Evolutionary conservation across 2,329 filamentous ascomycete genomes (phyloP), one percentile per base, ranked within the genome.

Genomic region (Penicillium sp.): DNA sequence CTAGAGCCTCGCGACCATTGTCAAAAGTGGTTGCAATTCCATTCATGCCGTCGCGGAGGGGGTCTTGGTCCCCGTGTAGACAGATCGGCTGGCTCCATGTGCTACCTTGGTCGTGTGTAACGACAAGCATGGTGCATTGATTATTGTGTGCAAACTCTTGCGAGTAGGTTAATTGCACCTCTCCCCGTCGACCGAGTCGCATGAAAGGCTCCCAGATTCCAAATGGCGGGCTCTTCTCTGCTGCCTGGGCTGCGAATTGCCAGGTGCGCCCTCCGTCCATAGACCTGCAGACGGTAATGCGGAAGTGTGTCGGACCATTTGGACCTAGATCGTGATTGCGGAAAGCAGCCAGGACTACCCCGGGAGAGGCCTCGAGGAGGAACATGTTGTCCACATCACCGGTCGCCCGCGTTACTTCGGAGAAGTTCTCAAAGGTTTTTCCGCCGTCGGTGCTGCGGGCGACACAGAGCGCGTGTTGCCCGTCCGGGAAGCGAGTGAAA

Each of bases 171-270:
- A 83, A 69, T 63, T 83, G 80, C 1, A 83, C 71, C 61, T 80
- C 78, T 53, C 76, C 75, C 1, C 63, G 61, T 12, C 68, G 65
- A 15, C 76, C 75, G 15, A 79, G 61, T 1, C 81, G 75, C 77
- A 84, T 81, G 61, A 83, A 84, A 0, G 82, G 82, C 67, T 84
- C 82, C 82, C 82, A 84, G 19, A 83, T 70, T 0, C 82, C 82
- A 10, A 75, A 59, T 0, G 73, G 71, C 0, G 77, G 70, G 1
- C 65, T 45, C 50, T 79, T 81, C 72, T 83, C 78, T 0, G 72
- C 73, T 4, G 81, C 82, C 66, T 83, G 81, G 24, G 80, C 77
- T 2, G 79, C 73, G 65, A 75, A 84, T 3, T 62, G 62, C 82
- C 82, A 84, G 3, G 67, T 75, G 1, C 71, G 72, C 0, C 82